Conservation (phyloP, 306 rosid genomes). For the Vicia sativa region DNA sequence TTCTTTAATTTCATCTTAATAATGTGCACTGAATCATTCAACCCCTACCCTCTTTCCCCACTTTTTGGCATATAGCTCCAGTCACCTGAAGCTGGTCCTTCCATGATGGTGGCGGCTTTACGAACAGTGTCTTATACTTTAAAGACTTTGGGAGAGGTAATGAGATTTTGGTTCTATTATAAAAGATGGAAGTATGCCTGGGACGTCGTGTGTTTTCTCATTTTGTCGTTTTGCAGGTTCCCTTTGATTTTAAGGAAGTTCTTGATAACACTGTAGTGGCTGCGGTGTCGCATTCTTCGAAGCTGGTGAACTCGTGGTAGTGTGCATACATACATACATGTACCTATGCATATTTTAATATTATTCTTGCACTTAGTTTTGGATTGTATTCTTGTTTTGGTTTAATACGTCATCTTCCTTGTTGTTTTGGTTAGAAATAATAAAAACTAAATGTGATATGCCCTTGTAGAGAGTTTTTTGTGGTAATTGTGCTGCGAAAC, state of each 20-base stretch:
- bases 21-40: constrained; percentile 19
- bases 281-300: constrained; percentile 82
- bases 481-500: constrained; percentile 13
- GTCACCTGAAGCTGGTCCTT: constrained; percentile 77
- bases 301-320: constrained; percentile 65
- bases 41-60: not conserved
- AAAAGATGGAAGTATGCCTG: constrained; percentile 2
- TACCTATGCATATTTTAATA: not conserved
- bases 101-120: constrained; percentile 81
- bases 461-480: constrained; percentile 28
- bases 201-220: constrained; percentile 38
- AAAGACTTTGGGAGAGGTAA: constrained; percentile 88
- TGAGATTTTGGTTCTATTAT: constrained; percentile 14
- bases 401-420: constrained; percentile 15
- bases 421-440: constrained; percentile 16
- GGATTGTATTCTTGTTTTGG: constrained; percentile 28
- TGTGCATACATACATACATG: not conserved
- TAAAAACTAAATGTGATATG: constrained; percentile 22
- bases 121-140: constrained; percentile 80
- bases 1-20: constrained; percentile 7
- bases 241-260: constrained; percentile 85
- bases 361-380: constrained; percentile 16
- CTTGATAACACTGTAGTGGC: constrained; percentile 90
- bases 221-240: constrained; percentile 68
- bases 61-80: constrained; percentile 62